Conservation (phyloP, 2,329 filamentous ascomycete genomes). For the Geosmithia putterillii region DNA sequence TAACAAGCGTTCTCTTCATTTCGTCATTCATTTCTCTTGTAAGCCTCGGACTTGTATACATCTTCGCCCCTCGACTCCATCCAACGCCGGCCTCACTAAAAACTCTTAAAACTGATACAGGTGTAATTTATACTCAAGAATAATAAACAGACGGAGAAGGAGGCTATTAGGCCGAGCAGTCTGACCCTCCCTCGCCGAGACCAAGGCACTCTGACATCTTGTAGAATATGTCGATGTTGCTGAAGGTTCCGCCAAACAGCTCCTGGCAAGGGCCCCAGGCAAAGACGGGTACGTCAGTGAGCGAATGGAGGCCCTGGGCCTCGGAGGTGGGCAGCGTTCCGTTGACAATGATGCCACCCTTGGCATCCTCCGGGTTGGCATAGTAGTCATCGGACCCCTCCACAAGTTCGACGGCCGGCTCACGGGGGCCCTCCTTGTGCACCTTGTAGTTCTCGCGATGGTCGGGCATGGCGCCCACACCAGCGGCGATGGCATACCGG, state of each 20-base stretch:
- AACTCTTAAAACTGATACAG: too few species aligned
- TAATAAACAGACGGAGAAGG: neutral
- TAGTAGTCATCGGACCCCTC: conserved; percentile 44
- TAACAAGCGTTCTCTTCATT: neutral
- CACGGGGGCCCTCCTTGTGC: conserved; percentile 51
- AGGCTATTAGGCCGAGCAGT: conserved; percentile 1
- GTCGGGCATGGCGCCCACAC: conserved; percentile 61
- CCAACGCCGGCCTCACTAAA: neutral
- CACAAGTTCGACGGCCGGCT: conserved; percentile 42
- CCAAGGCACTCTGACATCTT: conserved; percentile 60
- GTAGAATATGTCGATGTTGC: conserved; percentile 63
- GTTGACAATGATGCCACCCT: conserved; percentile 59
- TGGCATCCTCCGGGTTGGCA: conserved; percentile 54
- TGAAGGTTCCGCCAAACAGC: conserved; percentile 59
- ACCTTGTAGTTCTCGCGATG: conserved; percentile 66
- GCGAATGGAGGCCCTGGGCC: conserved; percentile 59
- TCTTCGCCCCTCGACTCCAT: neutral
- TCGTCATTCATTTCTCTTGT: too few species aligned
- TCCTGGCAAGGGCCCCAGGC: conserved; percentile 70
- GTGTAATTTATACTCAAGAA: neutral
- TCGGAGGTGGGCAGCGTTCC: conserved; percentile 57
- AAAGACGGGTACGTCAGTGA: conserved; percentile 71
- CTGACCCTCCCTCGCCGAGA: conserved; percentile 20
- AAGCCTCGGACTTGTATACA: neutral
- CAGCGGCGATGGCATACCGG: conserved; percentile 66